These are phyloP conservation scores for Stachybotrys chlorohalonatus DNA, from an alignment of 2,329 filamentous ascomycete species.

Conservation along the genomic window DNA sequence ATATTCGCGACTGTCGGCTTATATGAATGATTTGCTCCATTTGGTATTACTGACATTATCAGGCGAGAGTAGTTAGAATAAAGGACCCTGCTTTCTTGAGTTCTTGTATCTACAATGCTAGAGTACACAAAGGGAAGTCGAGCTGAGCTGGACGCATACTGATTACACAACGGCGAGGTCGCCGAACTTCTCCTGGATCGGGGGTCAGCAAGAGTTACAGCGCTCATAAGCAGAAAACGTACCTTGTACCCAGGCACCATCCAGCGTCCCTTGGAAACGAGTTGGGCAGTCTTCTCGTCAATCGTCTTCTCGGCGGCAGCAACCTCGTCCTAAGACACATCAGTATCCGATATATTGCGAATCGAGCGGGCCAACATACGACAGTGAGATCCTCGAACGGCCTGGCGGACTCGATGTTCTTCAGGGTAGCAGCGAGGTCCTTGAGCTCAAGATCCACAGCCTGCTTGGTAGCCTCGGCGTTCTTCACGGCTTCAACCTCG, in stretches of 20 bases:
- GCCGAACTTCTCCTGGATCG: slow-evolving; percentile 88
- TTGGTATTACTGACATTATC: background rate
- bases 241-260: slow-evolving; percentile 98
- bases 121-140: slow-evolving; percentile 51
- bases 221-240: slow-evolving; percentile 23
- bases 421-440: slow-evolving; percentile 87
- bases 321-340: slow-evolving; percentile 69
- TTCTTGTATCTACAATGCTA: slow-evolving; percentile 62
- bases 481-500: slow-evolving; percentile 93
- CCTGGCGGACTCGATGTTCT: slow-evolving; percentile 93
- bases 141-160: slow-evolving; percentile 24
- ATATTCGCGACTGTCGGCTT: no score
- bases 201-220: slow-evolving; percentile 32
- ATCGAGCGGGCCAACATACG: slow-evolving; percentile 49
- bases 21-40: background rate
- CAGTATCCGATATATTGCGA: slow-evolving; percentile 12
- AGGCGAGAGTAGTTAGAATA: slow-evolving; percentile 21
- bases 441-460: slow-evolving; percentile 92
- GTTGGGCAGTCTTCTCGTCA: slow-evolving; percentile 88
- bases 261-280: slow-evolving; percentile 98
- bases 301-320: slow-evolving; percentile 90
- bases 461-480: slow-evolving; percentile 91
- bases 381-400: slow-evolving; percentile 97
- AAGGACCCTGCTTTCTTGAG: slow-evolving; percentile 17
- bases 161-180: slow-evolving; percentile 89